A percentile compares a stretch with the other conserved stretches of the same genome.
phyloP scores from a whole-genome alignment of 805 yeast species.

The Starmerella riodocensis region DNA sequence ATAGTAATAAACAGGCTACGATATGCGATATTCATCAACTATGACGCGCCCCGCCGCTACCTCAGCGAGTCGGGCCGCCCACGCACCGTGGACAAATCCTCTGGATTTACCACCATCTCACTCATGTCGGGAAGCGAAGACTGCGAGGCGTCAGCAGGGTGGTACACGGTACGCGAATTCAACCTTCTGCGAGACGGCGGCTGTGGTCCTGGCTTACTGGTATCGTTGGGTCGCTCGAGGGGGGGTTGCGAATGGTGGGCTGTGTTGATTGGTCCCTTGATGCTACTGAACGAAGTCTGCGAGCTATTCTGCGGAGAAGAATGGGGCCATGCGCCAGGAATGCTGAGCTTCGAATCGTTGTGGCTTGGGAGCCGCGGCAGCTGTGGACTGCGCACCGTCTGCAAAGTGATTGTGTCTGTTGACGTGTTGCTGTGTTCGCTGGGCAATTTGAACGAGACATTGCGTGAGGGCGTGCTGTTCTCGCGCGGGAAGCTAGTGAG shows the following conservation, averaged over 20 bases:
- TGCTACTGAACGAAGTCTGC: no score
- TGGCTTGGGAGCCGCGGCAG: background rate
- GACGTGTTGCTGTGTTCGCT: background rate
- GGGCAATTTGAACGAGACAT: constrained; percentile 2
- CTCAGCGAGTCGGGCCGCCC: constrained; percentile 1
- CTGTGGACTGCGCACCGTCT: background rate
- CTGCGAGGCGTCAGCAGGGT: constrained; percentile 2
- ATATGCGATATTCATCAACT: background rate
- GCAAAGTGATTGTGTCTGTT: background rate
- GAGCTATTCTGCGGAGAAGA: no score
- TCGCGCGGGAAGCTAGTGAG: background rate
- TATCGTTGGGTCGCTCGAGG: background rate
- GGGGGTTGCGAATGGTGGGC: background rate
- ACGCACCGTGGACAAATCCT: constrained; percentile 1
- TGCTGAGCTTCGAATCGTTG: no score
- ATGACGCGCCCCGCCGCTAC: no score
- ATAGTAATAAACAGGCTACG: background rate
- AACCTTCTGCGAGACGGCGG: constrained; percentile 1
- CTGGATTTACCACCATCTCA: constrained; percentile 2
- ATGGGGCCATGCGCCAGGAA: no score
- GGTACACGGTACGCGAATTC: background rate
- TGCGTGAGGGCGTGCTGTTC: background rate
- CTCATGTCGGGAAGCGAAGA: constrained; percentile 7
- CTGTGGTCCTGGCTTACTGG: background rate
- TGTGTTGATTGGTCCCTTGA: background rate